Conservation (phyloP, 257 asterid species). For the Anisodus acutangulus region DNA sequence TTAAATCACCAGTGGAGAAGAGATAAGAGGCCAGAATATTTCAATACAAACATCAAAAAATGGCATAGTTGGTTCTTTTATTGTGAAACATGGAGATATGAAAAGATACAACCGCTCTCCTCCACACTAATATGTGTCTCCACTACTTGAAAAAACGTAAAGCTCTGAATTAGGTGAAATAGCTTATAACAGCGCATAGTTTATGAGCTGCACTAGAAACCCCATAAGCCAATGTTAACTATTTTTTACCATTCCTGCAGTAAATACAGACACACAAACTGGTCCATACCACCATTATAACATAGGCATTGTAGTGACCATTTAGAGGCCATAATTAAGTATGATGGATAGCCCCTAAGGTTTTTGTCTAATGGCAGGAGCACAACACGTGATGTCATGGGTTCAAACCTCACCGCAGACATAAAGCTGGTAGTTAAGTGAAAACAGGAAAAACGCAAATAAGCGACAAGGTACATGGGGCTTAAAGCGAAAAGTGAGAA, state of each 20-base stretch:
- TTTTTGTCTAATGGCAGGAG: constrained; percentile 5
- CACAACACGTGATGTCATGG: neutral
- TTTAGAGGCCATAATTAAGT: neutral
- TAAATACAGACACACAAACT: neutral
- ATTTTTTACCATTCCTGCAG: neutral
- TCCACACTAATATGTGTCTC: neutral
- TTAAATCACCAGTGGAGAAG: neutral
- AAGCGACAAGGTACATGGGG: neutral
- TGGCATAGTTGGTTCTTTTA: neutral
- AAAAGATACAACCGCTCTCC: neutral
- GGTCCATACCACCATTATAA: neutral
- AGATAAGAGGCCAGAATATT: neutral
- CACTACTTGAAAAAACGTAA: neutral
- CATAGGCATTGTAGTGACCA: neutral
- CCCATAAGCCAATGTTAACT: neutral
- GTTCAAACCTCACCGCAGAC: neutral
- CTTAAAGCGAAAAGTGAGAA: neutral
- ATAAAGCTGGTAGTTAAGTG: neutral
- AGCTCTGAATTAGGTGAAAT: neutral
- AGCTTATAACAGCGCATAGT: neutral
- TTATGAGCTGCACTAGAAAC: neutral
- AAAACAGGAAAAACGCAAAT: neutral
- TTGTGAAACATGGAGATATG: neutral
- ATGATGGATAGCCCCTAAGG: neutral
- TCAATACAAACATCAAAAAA: neutral